These are phyloP conservation scores for Sarocladium kiliense DNA, from an alignment of 2,329 filamentous ascomycete genomes.

Conservation along the genomic window DNA sequence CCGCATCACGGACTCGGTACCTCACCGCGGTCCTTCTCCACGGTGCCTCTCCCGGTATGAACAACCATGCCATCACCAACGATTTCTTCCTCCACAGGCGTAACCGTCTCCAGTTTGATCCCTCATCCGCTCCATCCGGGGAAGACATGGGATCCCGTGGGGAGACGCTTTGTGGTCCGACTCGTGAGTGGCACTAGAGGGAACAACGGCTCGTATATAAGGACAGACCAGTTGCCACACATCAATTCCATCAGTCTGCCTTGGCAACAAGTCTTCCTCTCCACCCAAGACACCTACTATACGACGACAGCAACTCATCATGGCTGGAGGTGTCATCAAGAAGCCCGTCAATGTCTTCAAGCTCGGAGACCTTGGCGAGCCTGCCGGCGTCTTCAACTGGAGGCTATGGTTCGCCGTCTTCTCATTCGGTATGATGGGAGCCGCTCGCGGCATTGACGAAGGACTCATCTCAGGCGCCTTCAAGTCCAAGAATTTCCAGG, in stretches of 20 bases:
- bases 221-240: background rate
- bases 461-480: slow-evolving; percentile 71
- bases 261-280: background rate
- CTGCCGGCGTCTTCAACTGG: slow-evolving; percentile 70
- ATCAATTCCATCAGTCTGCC: background rate
- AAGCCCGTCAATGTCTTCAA: slow-evolving; percentile 59
- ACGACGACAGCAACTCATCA: slow-evolving; percentile 15
- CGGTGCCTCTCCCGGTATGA: background rate
- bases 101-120: background rate
- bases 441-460: slow-evolving; percentile 74
- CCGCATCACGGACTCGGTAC: background rate
- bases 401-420: slow-evolving; percentile 71
- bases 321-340: slow-evolving; percentile 45
- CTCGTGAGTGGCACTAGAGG: background rate
- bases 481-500: slow-evolving; percentile 57
- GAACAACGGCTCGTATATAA: background rate
- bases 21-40: background rate
- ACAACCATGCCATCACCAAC: background rate
- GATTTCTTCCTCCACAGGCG: background rate
- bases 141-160: background rate
- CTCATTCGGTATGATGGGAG: slow-evolving; percentile 69
- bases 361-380: slow-evolving; percentile 58
- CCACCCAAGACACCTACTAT: background rate
- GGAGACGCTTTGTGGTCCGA: background rate
- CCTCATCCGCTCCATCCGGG: background rate